Evolutionary conservation across 176 grass and related monocot genomes (phyloP).

Genomic region (Oryza glaberrima): DNA sequence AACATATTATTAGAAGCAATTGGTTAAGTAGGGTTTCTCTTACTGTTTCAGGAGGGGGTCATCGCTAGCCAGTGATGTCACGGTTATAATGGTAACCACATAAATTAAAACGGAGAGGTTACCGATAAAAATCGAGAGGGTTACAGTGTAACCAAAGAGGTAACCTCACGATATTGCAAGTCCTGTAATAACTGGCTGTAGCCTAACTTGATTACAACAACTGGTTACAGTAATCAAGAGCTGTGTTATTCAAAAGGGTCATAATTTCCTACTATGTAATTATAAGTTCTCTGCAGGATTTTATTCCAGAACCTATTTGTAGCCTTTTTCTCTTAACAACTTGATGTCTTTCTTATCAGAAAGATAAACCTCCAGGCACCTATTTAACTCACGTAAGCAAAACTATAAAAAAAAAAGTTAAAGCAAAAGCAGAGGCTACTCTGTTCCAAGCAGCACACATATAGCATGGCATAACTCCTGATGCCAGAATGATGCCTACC

Average conservation of each 20-base stretch:
- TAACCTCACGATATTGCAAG: too few relatives aligned
- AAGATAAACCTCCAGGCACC: neutral
- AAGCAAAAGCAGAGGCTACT: conserved; percentile 10
- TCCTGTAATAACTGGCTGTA: neutral
- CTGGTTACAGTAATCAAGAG: neutral
- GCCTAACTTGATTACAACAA: neutral
- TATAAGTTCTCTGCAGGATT: neutral
- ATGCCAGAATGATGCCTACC: conserved; percentile 28
- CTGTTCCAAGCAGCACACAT: conserved; percentile 15
- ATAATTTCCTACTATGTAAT: neutral
- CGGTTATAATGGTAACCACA: too few relatives aligned
- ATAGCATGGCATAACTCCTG: conserved; percentile 3
- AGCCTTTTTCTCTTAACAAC: too few relatives aligned
- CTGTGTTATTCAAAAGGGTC: neutral
- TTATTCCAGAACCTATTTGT: neutral
- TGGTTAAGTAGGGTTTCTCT: too few relatives aligned
- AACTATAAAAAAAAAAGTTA: neutral
- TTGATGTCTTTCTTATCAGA: neutral
- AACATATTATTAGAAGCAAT: neutral
- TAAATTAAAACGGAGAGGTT: too few relatives aligned
- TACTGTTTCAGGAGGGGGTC: too few relatives aligned
- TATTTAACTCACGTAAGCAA: neutral
- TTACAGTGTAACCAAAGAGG: too few relatives aligned
- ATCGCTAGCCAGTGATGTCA: too few relatives aligned
- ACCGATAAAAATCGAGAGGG: too few relatives aligned